Evolutionary conservation across 192 early-diverging fungal genomes (phyloP).

Genomic region (Coemansia sp.): DNA sequence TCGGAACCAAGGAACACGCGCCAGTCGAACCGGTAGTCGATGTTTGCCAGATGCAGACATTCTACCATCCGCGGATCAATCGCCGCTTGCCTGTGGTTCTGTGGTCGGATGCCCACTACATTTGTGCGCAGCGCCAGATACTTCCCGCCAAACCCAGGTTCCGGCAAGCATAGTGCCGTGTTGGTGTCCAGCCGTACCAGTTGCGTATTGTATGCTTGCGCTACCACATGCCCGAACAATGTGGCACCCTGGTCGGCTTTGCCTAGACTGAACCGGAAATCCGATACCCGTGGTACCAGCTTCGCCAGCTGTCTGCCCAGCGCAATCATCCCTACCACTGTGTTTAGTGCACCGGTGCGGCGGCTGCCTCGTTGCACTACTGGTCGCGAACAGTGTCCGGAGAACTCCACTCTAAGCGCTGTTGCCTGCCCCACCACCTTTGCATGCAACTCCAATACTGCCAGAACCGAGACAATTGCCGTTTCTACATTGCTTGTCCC

Average conservation of each 20-base stretch:
- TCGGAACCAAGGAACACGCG: conserved; percentile 1
- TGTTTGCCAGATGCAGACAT: background rate
- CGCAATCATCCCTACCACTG: background rate
- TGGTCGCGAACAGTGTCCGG: background rate
- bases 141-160: background rate
- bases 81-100: background rate
- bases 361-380: background rate
- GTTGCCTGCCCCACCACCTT: background rate
- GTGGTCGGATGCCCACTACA: background rate
- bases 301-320: background rate
- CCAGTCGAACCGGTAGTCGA: conserved; percentile 5
- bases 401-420: background rate
- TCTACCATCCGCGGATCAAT: background rate
- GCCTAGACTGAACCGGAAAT: background rate
- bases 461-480: background rate
- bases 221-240: background rate
- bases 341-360: background rate
- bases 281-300: background rate
- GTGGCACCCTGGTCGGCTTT: background rate
- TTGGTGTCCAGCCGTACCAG: background rate
- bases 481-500: background rate
- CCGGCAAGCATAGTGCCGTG: background rate
- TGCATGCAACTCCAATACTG: background rate
- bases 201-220: background rate
- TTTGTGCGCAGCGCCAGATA: background rate